phyloP scores from a whole-genome alignment of 2,329 filamentous ascomycete genomes.

The Fusarium phyllophilum region DNA sequence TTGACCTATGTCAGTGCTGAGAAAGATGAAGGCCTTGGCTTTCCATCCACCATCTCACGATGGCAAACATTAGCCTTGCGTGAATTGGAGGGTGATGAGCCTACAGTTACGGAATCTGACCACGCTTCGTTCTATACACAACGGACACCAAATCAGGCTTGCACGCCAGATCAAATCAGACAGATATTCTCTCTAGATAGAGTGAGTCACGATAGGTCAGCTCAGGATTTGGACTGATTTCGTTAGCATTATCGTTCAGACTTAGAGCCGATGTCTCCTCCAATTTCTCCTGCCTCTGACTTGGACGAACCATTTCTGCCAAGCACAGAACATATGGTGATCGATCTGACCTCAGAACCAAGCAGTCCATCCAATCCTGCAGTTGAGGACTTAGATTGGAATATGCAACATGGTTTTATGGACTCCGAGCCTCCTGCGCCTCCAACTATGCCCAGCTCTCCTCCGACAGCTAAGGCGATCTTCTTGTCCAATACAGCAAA shows the following conservation, averaged over 20 bases:
- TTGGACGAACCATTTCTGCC: conserved; percentile 36
- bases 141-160: not conserved
- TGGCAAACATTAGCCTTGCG: conserved; percentile 40
- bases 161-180: not conserved
- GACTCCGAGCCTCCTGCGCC: conserved; percentile 34
- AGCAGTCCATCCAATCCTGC: conserved; percentile 33
- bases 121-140: not conserved
- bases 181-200: conserved; percentile 9
- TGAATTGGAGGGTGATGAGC: conserved; percentile 42
- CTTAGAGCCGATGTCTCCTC: conserved; percentile 40
- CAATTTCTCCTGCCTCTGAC: conserved; percentile 43
- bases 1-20: conserved; percentile 34
- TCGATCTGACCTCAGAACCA: conserved; percentile 48
- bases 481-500: not conserved
- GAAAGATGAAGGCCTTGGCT: conserved; percentile 44
- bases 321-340: conserved; percentile 14
- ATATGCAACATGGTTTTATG: conserved; percentile 11
- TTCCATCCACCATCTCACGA: conserved; percentile 35
- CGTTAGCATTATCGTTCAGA: not conserved
- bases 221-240: not conserved
- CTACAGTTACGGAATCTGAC: not conserved
- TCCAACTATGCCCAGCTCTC: conserved; percentile 25
- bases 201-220: not conserved
- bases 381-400: conserved; percentile 13
- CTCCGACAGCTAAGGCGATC: not conserved